These are phyloP conservation scores for Vitis cinerea DNA, from an alignment of 164 flowering plant species.

Conservation along the genomic window DNA sequence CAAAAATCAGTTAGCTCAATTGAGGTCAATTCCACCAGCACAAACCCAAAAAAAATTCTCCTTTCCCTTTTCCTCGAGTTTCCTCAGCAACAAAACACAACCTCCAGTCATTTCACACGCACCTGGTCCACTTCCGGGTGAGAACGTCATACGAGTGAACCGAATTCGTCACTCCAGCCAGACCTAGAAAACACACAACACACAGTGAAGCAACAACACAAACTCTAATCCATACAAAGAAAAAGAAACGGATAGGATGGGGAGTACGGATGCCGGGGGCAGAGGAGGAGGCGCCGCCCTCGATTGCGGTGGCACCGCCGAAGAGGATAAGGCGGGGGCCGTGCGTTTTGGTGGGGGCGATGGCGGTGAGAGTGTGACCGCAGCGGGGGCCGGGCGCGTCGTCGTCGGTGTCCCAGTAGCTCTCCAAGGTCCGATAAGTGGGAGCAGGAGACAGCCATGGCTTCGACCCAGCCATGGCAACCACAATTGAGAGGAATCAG, in stretches of 20 bases:
- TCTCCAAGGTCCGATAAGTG: slow-evolving; percentile 59
- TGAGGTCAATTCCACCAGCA: no score
- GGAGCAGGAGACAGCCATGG: slow-evolving; percentile 89
- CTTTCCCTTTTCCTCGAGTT: no score
- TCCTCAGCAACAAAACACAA: no score
- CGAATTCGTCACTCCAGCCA: slow-evolving; percentile 63
- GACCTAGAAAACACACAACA: not conserved
- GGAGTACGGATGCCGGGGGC: slow-evolving; percentile 72
- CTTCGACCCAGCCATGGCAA: slow-evolving; percentile 51
- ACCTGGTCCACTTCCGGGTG: slow-evolving; percentile 92
- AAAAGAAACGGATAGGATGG: not conserved
- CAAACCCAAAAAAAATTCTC: not conserved
- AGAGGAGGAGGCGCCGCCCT: slow-evolving; percentile 67
- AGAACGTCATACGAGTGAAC: slow-evolving; percentile 87
- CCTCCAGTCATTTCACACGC: not conserved
- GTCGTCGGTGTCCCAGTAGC: slow-evolving; percentile 83
- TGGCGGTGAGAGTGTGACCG: slow-evolving; percentile 88
- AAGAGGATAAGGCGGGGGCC: slow-evolving; percentile 93
- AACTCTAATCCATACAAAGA: not conserved
- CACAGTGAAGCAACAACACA: not conserved
- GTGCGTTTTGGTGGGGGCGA: slow-evolving; percentile 76
- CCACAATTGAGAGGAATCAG: not conserved
- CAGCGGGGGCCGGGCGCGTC: slow-evolving; percentile 97
- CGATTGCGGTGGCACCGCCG: slow-evolving; percentile 98
- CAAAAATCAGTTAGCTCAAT: no score